A percentile compares a stretch with the other conserved stretches of the same genome.
phyloP scores from a whole-genome alignment of 192 early-diverging fungal genomes.

The Allomyces arbusculus region DNA sequence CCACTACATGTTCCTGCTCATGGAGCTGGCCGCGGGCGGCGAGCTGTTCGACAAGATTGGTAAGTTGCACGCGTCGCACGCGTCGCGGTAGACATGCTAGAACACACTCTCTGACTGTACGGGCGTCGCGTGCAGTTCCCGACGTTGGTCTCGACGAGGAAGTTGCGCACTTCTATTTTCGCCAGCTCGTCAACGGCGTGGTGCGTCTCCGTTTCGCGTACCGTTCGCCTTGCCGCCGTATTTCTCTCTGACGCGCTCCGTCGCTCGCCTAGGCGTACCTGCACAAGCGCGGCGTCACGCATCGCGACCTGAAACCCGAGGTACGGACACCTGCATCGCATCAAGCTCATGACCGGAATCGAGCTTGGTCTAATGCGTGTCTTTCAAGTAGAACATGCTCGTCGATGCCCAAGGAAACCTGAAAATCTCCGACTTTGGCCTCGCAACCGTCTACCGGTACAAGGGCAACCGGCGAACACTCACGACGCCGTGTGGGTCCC shows the following conservation, averaged over 20 bases:
- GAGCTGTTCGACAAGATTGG: constrained; percentile 55
- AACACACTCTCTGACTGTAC: background rate
- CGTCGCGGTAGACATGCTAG: background rate
- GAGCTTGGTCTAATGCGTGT: background rate
- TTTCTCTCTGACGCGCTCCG: background rate
- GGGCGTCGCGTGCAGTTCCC: constrained; percentile 15
- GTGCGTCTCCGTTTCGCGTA: constrained; percentile 11
- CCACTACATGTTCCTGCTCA: constrained; percentile 27
- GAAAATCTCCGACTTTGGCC: constrained; percentile 52
- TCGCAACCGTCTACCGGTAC: constrained; percentile 40
- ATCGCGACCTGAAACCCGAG: constrained; percentile 66
- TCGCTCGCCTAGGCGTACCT: constrained; percentile 17
- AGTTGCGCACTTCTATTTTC: constrained; percentile 52
- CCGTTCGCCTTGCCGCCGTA: too few relatives aligned
- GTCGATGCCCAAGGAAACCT: constrained; percentile 32
- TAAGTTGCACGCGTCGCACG: constrained; percentile 5
- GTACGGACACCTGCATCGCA: constrained; percentile 1
- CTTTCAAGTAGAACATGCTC: constrained; percentile 20
- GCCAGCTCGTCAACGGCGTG: constrained; percentile 42
- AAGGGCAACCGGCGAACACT: constrained; percentile 29
- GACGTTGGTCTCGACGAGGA: constrained; percentile 49
- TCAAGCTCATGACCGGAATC: background rate
- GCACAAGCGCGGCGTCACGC: constrained; percentile 27
- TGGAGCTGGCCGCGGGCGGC: constrained; percentile 46
- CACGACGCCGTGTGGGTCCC: constrained; percentile 47